Percentiles rank a stretch among this genome's conserved stretches.
These are phyloP conservation scores for Chlamydomonas applanata DNA, from an alignment of 139 green algal species.

Conservation along the genomic window DNA sequence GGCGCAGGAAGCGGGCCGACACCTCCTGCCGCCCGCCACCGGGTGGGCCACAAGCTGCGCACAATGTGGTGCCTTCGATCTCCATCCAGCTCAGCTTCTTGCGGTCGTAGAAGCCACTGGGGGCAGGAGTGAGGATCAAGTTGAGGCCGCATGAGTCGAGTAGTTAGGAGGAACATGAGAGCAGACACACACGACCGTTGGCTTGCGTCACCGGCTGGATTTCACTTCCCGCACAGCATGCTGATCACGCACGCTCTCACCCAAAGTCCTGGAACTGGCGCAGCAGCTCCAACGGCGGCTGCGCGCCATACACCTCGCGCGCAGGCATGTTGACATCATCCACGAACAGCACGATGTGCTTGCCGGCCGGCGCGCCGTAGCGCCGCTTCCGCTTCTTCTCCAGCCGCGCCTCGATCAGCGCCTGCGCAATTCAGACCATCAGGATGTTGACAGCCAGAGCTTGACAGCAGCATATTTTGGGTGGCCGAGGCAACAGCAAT, in stretches of 20 bases:
- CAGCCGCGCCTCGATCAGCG: slow-evolving; percentile 70
- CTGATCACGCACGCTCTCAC: slow-evolving; percentile 13
- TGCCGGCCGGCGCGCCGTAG: slow-evolving; percentile 37
- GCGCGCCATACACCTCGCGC: slow-evolving; percentile 68
- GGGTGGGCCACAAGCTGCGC: slow-evolving; percentile 71
- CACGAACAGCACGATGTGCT: slow-evolving; percentile 78
- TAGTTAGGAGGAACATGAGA: too few relatives aligned
- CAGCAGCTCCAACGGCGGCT: slow-evolving; percentile 82
- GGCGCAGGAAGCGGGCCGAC: slow-evolving; percentile 58
- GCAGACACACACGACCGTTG: background rate
- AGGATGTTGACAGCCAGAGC: slow-evolving; percentile 4
- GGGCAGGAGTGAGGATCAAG: background rate
- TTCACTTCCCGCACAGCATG: background rate
- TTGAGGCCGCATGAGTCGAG: background rate
- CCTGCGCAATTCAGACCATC: slow-evolving; percentile 13
- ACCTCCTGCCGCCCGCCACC: slow-evolving; percentile 67
- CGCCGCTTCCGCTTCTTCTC: slow-evolving; percentile 72
- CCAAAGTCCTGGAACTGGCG: slow-evolving; percentile 76
- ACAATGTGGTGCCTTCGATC: slow-evolving; percentile 61
- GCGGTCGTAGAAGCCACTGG: slow-evolving; percentile 79
- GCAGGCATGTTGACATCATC: slow-evolving; percentile 88
- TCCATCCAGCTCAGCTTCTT: slow-evolving; percentile 88
- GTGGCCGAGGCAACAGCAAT: too few relatives aligned
- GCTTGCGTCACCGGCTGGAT: too few relatives aligned
- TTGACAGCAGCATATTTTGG: too few relatives aligned